Base-by-base conservation (phyloP, 2,329 filamentous ascomycete species). In the Dactylellina drechsleri region DNA sequence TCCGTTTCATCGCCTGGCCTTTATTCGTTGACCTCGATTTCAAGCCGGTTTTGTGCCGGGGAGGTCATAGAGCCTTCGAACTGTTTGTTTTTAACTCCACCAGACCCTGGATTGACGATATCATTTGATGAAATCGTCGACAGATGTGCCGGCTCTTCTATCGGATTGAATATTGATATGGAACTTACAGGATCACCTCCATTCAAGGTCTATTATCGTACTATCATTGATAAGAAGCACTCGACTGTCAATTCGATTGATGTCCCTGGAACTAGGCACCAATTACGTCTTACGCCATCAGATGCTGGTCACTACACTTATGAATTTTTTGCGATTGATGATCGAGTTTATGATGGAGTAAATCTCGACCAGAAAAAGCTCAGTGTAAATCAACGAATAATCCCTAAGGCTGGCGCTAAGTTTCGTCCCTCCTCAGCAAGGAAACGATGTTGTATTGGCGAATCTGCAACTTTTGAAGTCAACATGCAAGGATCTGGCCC, bases 1-100 rank as follows among this genome's bases (percentile, higher is more conserved):
- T 58, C 72, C 2, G 92, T 98, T 68, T 88, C 88, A 26, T 87
- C 90, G 40, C 88, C 92, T 28, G 95, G 96, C 56, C 86, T 97
- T 26, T 99, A 99, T 83, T 94, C 91, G 0, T 83, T 99, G 70
- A 90, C 89, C 77, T 88, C 91, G 13, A 87, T 98, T 6, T 88
- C 89, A 0, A 96, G 92, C 66, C 89, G 91, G 23, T 91, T 89
- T 74, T 99, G 95, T 80, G 85, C 88, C 40, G 95, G 95, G 53
- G 93, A 98, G 78, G 89, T 99, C 3, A 86, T 94, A 77, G 95
- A 99, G 81, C 95, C 95, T 28, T 92, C 94, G 1, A 95, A 93
- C n/a, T 98, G 94, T 81, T 85, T 97, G 71, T 84, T 99, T 64
- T 86, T 96, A 77, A 99, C 98, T 78, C 95, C 95, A 4, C 90